Evolutionary conservation across 306 rosid species (phyloP), one percentile per base, ranked within the genome.

Genomic region (Acacia melanoxylon): DNA sequence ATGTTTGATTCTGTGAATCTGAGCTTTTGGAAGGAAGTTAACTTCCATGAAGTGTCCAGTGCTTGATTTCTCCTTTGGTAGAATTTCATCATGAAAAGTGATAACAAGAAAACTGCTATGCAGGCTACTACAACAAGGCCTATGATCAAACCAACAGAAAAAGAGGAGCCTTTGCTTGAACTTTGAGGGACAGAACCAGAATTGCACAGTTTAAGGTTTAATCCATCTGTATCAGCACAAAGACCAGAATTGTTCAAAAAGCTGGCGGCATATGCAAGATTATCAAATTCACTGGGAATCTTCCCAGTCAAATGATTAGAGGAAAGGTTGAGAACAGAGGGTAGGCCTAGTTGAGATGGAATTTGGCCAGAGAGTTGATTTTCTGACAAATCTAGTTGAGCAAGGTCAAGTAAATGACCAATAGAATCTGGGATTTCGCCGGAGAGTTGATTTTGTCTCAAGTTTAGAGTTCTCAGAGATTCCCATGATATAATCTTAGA

Each of bases 161-260:
- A 68, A 11, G 91, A 85, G 10, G 91, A 85, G 66, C 81, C 51
- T 40, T 86, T 92, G 79, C 84, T 82, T 29, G 85, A 24, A 8
- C 52, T 76, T 74, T 22, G 78, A 42, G 71, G 13, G 31, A 70
- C 51, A 31, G 77, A 75, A 25, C 68, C 45, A 37, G 80, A 75
- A 78, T 82, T 68, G 85, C 97, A 93, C 40, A 31, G 45, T n/a
- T 65, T 65, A 75, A 92, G 61, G 62, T 82, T 86, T 68, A 85
- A 27, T 58, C 31, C 14, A 8, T 70, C 42, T 8, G n/a, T 85
- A 48, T 83, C 88, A 1, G 90, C 62, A 72, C 96, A 93, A 1
- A 95, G 97, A 59, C 88, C 90, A 33, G 87, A 79, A 80, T 95
- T 92, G 86, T 91, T 63, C 88, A 90, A 87, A 89, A 95, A 93